Evolutionary conservation across 163 green algal genomes (phyloP), one percentile per base, ranked within the genome.

Genomic region (Scenedesmus sp.): DNA sequence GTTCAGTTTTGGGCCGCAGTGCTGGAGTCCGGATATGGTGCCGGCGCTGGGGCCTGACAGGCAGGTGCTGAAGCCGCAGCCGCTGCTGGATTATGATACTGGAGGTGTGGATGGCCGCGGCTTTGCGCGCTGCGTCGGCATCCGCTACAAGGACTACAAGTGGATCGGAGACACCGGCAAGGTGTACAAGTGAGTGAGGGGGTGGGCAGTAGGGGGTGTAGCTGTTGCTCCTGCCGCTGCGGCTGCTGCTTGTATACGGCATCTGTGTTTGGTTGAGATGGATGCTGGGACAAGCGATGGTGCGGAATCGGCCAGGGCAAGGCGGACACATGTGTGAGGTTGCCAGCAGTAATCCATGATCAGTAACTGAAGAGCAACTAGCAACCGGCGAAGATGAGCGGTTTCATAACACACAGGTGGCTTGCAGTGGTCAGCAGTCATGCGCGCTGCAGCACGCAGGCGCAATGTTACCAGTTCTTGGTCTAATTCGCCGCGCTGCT

Each of bases 141-240:
- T 86, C 7, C 84, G 90, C 15, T 93, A 74, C 55, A 79, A 81
- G 70, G 70, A 93, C 55, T 93, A 87, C 83, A 93, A 93, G 73
- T 93, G 90, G 90, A 8, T 90, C 20, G 90, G 90, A 10, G 70
- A 56, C 3, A 85, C 62, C 8, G 64, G 55, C 88, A 88, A 92
- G 46, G 81, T 92, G 4, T 92, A 92, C 81, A 84, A 60, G 87
- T 91, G 67, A 83, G 86, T 82, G 20, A 4, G 16, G 16, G 9
- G 1, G 66, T 18, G 9, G 4, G 62, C 8, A 13, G 62, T 18
- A 23, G 62, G 12, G 59, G 6, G 4, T 46, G 5, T 23, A 52
- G 70, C 70, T 79, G 70, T 20, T 64, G 59, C 59, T 64, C 8
- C 59, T 64, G 8, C 34, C 34, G 34, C 34, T 46, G 34, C 34